phyloP scores from a whole-genome alignment of 169 alveolate genomes.

The Amoebophrya sp. region DNA sequence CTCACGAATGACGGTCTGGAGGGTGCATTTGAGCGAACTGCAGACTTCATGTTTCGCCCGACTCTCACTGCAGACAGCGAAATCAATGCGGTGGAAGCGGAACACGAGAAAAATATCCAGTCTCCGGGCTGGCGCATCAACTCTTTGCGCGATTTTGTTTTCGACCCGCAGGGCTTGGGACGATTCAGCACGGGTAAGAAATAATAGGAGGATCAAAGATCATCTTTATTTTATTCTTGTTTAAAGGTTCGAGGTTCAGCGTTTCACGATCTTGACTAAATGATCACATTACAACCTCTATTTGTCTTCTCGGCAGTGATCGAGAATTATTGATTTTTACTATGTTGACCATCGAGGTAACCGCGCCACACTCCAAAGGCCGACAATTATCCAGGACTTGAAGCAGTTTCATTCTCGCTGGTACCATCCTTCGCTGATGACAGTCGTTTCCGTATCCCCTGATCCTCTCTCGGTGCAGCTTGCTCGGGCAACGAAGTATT shows the following conservation, averaged over 20 bases:
- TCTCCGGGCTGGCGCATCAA: constrained; percentile 14
- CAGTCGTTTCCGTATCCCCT: background rate
- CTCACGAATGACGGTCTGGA: background rate
- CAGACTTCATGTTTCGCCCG: background rate
- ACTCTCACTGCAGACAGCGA: background rate
- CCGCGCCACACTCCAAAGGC: background rate
- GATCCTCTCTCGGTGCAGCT: background rate
- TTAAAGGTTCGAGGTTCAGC: no score
- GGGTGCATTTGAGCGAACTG: background rate
- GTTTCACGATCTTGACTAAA: no score
- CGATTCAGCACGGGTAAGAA: constrained; percentile 14
- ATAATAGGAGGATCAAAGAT: no score
- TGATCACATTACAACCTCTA: no score
- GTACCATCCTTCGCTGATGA: background rate
- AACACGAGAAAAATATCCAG: background rate
- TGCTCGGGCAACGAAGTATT: background rate
- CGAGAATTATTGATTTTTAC: no score
- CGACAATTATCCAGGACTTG: background rate
- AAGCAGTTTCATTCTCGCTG: background rate
- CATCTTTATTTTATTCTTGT: no score
- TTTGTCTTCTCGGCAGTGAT: no score
- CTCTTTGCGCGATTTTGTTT: background rate
- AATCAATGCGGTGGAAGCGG: constrained; percentile 20
- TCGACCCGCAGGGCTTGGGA: constrained; percentile 21
- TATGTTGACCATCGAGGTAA: no score